Conservation (phyloP, 2,329 filamentous ascomycete species). For the Aspergillus ruber region DNA sequence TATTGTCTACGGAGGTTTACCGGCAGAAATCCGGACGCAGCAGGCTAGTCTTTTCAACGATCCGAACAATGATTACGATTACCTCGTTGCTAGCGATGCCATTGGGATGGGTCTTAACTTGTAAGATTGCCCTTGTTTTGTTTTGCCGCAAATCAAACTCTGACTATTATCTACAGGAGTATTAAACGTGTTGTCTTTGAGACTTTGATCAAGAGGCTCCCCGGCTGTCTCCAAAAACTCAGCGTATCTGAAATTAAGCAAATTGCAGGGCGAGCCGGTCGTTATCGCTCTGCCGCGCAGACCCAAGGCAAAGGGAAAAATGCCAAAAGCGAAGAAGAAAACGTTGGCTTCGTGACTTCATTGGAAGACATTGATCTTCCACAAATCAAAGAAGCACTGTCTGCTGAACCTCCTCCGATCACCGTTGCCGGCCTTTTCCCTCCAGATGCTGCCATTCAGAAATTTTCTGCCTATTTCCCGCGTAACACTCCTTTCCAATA, state of each 20-base stretch:
- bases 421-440: conserved; percentile 67
- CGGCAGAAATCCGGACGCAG: conserved; percentile 84
- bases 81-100: conserved; percentile 85
- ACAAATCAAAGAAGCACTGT: conserved; percentile 58
- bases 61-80: conserved; percentile 91
- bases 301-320: conserved; percentile 24
- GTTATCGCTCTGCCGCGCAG: conserved; percentile 67
- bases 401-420: conserved; percentile 58
- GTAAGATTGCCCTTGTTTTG: conserved; percentile 41
- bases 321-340: conserved; percentile 14
- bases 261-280: conserved; percentile 85
- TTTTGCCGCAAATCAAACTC: neutral
- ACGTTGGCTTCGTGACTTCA: conserved; percentile 70
- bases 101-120: conserved; percentile 97
- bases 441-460: conserved; percentile 62
- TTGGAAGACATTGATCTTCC: conserved; percentile 64
- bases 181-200: conserved; percentile 90
- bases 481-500: conserved; percentile 74
- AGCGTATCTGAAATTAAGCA: conserved; percentile 79
- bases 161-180: conserved; percentile 39
- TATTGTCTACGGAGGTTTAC: conserved; percentile 85
- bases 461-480: conserved; percentile 76
- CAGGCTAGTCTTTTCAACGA: conserved; percentile 94
- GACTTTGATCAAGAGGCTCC: conserved; percentile 65
- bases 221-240: conserved; percentile 51